Percentiles rank a stretch among this genome's conserved stretches.
These are phyloP conservation scores for Bauhinia variegata DNA, from an alignment of 306 rosid species.

Conservation along the genomic window DNA sequence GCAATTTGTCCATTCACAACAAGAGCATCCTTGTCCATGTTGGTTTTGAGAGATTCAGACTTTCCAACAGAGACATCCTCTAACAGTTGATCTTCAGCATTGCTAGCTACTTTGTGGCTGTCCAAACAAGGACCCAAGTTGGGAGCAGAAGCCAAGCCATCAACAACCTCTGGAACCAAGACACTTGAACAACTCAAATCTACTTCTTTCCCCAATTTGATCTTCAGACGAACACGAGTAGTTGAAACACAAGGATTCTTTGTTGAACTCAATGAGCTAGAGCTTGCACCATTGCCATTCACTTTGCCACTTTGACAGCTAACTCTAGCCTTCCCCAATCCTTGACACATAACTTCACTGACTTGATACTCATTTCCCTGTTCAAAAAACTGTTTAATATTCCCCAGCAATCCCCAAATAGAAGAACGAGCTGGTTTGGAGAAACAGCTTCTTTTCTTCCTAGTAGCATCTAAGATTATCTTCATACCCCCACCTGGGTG, in stretches of 20 bases:
- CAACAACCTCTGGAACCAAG: conserved; percentile 56
- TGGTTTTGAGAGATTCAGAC: conserved; percentile 41
- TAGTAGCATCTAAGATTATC: conserved; percentile 51
- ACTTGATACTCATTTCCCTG: conserved; percentile 50
- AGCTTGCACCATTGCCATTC: conserved; percentile 51
- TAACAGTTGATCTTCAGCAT: conserved; percentile 41
- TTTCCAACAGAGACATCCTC: conserved; percentile 42
- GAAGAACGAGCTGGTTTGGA: conserved; percentile 79
- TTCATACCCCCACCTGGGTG: conserved; percentile 41
- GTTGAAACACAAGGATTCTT: conserved; percentile 47
- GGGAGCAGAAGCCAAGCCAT: conserved; percentile 49
- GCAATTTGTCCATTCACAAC: conserved; percentile 51
- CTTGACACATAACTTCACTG: conserved; percentile 52
- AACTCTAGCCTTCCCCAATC: conserved; percentile 53
- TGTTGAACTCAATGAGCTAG: conserved; percentile 51
- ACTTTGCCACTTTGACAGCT: conserved; percentile 48
- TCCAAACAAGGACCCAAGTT: conserved; percentile 39
- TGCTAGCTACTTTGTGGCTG: conserved; percentile 43
- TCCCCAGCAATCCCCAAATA: conserved; percentile 78
- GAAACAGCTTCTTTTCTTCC: conserved; percentile 81
- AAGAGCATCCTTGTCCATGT: conserved; percentile 48
- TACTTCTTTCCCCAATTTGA: conserved; percentile 68
- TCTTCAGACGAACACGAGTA: conserved; percentile 75
- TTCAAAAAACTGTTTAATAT: conserved; percentile 58
- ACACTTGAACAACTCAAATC: conserved; percentile 52